Evolutionary conservation across 1,284 basidiomycete genomes (phyloP), one percentile per base, ranked within the genome.

Genomic region (Peniophora sp.): DNA sequence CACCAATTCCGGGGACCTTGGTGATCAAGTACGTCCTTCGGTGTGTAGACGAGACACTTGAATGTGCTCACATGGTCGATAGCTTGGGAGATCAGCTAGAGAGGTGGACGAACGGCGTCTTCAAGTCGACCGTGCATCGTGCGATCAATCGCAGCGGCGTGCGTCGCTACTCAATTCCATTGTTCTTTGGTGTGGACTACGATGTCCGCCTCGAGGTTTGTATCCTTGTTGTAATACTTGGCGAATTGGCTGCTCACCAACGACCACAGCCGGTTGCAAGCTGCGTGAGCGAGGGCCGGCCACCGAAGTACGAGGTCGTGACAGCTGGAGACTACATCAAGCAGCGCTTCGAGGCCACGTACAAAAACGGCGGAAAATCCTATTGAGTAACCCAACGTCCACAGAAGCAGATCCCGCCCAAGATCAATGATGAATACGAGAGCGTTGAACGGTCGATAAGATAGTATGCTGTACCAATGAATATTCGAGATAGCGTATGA

Each of bases 41-140:
- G 60, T 78, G 94, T 55, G 83, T 89, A 15, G 71, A 88, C 22
- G 92, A 90, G 88, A 92, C 92, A 20, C 93, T 90, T 92, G 57
- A 58, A 83, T 68, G 11, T 15, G 22, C 17, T 14, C 35, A 24
- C 37, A 2, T 48, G 6, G 18, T 5, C 32, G 17, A 10, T 9
- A 42, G 43, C 3, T 15, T 15, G 20, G 35, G 6, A 45, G 14
- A 3, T 36, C 3, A 24, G 37, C 17, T 51, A 39, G 10, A 35
- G 27, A 41, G 39, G 48, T 22, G 35, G 47, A 41, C 92, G 88
- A 32, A 94, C 63, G 89, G 91, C 60, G 74, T 92, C 42, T 93
- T 93, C 75, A 89, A 88, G 60, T 92, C 88, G 1, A 94, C 92
- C 0, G 66, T 83, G 3, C 92, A 95, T 62, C 81, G 92, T 36